Evolutionary conservation across 305 asterid genomes (phyloP), one percentile per base, ranked within the genome.

Genomic region (Withania somnifera): DNA sequence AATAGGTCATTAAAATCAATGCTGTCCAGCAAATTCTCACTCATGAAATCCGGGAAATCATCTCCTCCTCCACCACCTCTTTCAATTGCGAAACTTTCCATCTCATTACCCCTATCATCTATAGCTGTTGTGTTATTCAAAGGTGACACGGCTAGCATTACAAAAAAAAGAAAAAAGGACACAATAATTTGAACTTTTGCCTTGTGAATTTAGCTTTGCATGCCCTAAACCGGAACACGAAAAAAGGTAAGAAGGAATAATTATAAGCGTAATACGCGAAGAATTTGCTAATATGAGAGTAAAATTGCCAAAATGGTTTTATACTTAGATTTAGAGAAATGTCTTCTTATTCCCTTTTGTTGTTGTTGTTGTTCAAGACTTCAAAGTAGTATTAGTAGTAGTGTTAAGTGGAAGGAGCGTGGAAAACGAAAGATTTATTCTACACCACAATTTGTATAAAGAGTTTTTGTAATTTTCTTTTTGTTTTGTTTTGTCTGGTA

Each of bases 1-100:
- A 95, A 92, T 0, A 95, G 86, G 63, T 95, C 97, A 64, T 91
- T 98, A 54, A 93, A 95, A 86, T 93, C 97, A 83, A 95, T 92
- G 87, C 92, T 90, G 82, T 91, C 97, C 0, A 93, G 92, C 81
- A 93, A 82, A 83, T 85, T 91, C 67, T 88, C 93, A 9, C 85
- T 83, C 2, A 90, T 56, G 53, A 94, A 92, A 50, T 93, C 97
- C 0, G 86, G 83, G 11, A 94, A 94, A 40, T 86, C 94, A 6
- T 71, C 87, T 32, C 20, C 85, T 75, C 61, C 79, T 26, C 47
- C 88, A 26, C 30, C 85, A 0, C n/a, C 36, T 24, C 67, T 58
- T 71, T 86, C 92, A 63, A 87, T 86, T 1, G 86, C 51, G 57
- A 88, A 89, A 24, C 86, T 77, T 71, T 89, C 97, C 93, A 89